Evolutionary conservation across 352 stramenopile genomes (phyloP).

Genomic region (Globisporangium camurandrum): DNA sequence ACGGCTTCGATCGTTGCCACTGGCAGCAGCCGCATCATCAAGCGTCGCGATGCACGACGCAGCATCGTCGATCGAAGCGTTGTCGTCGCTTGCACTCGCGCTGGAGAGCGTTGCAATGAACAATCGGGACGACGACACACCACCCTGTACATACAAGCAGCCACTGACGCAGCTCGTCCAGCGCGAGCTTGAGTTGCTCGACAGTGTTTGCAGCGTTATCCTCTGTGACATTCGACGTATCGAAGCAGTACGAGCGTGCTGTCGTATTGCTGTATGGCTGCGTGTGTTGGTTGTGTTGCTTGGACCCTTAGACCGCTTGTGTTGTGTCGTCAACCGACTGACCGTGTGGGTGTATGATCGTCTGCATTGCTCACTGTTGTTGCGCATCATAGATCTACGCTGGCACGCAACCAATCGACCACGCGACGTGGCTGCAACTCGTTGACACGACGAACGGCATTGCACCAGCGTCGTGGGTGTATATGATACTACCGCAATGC

Average conservation of each 20-base stretch:
- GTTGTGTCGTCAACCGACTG: not conserved
- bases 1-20: too few species aligned
- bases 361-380: not conserved
- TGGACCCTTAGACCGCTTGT: not conserved
- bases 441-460: not conserved
- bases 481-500: not conserved
- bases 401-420: constrained; percentile 5
- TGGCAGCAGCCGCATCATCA: too few species aligned
- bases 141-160: constrained; percentile 13
- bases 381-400: constrained; percentile 5
- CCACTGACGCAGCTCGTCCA: constrained; percentile 19
- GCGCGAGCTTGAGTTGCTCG: constrained; percentile 14
- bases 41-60: too few species aligned
- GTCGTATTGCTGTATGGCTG: not conserved
- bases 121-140: not conserved
- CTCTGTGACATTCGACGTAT: constrained; percentile 17
- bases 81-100: constrained; percentile 6
- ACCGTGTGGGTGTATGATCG: too few species aligned
- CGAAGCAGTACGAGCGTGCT: constrained; percentile 22
- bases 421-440: constrained; percentile 6
- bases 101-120: constrained; percentile 4
- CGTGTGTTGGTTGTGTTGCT: not conserved
- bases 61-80: constrained; percentile 1
- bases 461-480: constrained; percentile 6
- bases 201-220: constrained; percentile 12